Evolutionary conservation across 2,329 filamentous ascomycete genomes (phyloP).

Genomic region (Chaetomiaceae sp.): DNA sequence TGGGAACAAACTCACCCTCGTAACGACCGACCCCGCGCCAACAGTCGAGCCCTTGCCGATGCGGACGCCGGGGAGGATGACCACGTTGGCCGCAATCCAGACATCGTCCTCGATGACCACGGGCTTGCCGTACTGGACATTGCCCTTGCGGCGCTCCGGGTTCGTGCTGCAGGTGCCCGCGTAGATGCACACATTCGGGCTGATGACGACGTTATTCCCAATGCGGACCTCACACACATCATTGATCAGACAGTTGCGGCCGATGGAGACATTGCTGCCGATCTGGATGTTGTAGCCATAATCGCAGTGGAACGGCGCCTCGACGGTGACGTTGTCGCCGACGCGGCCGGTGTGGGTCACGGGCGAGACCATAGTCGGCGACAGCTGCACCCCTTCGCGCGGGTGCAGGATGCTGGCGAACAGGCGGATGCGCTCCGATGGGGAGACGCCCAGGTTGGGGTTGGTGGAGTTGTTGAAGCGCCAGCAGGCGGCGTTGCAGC

Average conservation of each 20-base stretch:
- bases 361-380: conserved; percentile 47
- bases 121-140: conserved; percentile 61
- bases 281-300: conserved; percentile 90
- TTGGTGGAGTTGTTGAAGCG: conserved; percentile 81
- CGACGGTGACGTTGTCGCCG: conserved; percentile 71
- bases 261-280: conserved; percentile 77
- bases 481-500: conserved; percentile 75
- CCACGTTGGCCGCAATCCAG: conserved; percentile 72
- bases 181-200: conserved; percentile 81
- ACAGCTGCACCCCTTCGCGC: conserved; percentile 47
- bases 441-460: conserved; percentile 63
- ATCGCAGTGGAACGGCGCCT: conserved; percentile 85
- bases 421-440: conserved; percentile 60
- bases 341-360: conserved; percentile 55
- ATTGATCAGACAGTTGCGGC: conserved; percentile 75
- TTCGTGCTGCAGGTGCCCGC: conserved; percentile 69
- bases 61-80: conserved; percentile 70
- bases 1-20: conserved; percentile 47
- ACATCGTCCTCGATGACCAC: conserved; percentile 82
- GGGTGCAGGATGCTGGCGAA: conserved; percentile 68
- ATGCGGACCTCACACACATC: conserved; percentile 82
- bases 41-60: conserved; percentile 75
- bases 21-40: conserved; percentile 79
- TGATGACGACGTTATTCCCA: conserved; percentile 69
- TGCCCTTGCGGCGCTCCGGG: conserved; percentile 65